phyloP scores from a whole-genome alignment of 2,329 filamentous ascomycete species.

The Harringtonia aguacate region DNA sequence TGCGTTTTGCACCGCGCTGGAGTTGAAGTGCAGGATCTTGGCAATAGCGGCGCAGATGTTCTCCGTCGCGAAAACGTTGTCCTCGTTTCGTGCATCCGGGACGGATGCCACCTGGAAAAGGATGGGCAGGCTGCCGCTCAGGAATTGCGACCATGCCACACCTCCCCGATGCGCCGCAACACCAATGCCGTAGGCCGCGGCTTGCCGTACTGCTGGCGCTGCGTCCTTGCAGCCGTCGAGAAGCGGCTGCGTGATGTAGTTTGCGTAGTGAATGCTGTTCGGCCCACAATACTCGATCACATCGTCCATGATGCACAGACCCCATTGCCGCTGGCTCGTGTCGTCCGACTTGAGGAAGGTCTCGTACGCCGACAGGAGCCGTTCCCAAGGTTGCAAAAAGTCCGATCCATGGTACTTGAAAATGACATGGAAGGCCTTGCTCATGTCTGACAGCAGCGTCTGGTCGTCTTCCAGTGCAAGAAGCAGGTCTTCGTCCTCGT shows the following conservation, averaged over 20 bases:
- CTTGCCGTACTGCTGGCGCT: constrained; percentile 80
- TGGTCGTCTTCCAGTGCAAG: constrained; percentile 96
- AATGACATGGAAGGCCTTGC: constrained; percentile 98
- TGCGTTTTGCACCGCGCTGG: constrained; percentile 61
- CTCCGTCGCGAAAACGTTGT: constrained; percentile 94
- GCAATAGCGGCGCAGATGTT: constrained; percentile 95
- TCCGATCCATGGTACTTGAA: constrained; percentile 88
- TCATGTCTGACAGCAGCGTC: constrained; percentile 95
- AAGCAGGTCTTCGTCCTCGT: constrained; percentile 72
- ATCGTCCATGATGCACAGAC: constrained; percentile 97
- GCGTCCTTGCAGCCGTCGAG: constrained; percentile 76
- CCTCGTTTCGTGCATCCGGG: constrained; percentile 73
- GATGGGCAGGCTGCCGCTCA: constrained; percentile 65
- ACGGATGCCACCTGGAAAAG: constrained; percentile 79
- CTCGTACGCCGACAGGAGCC: constrained; percentile 74
- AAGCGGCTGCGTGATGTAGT: constrained; percentile 78
- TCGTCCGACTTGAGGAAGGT: constrained; percentile 72
- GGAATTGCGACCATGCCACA: constrained; percentile 75
- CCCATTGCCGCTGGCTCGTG: constrained; percentile 92
- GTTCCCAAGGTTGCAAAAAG: constrained; percentile 84
- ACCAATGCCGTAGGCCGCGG: constrained; percentile 90
- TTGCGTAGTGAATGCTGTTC: constrained; percentile 76
- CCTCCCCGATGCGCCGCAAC: constrained; percentile 92
- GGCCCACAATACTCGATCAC: constrained; percentile 93
- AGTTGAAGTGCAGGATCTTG: constrained; percentile 90